Evolutionary conservation across 2,329 filamentous ascomycete genomes (phyloP), one percentile per base, ranked within the genome.

Genomic region (Grosmannia penicillata): DNA sequence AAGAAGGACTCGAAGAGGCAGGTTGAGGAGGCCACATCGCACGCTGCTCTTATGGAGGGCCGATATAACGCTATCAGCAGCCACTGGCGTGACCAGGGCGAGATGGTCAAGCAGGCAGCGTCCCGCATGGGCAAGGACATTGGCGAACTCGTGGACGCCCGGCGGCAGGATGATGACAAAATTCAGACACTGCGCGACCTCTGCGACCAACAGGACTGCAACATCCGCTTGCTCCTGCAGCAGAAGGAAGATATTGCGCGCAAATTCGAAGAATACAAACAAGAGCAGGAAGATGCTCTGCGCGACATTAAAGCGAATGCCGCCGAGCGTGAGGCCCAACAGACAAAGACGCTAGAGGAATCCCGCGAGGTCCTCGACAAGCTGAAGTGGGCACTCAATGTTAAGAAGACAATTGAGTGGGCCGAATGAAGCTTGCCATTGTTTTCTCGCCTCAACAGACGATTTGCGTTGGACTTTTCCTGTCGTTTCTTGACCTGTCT

Each of bases 201-300:
- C 24, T 78, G 74, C 53, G 78, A 84, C 46, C 80, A 86, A 56
- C 75, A 84, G 52, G 71, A 81, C 46, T 67, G 70, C 49, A 81
- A 83, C 48, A 68, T 82, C 42, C 69, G 71, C 40, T 64, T 72
- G 42, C 59, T 78, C 19, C 58, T 60, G 41, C 64, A 67, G 35
- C 69, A 80, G 49, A 81, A 82, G 49, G 67, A 72, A 22, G 69
- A 70, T 14, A 74, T 85, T 42, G 56, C 59, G 14, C 58, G 58
- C 33, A 60, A 72, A 45, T 82, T 81, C 57, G 70, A 74, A 35
- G 61, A 62, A 33, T 82, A 84, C 58, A 80, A 78, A 54, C 53
- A 57, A 40, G 64, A 72, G 47, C 76, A 82, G 49, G 74, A 80
- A 43, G 60, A 67, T n/a, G 62, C 65, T 29, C 61, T 85, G 37